These are phyloP conservation scores for Rhodotorula sp. DNA, from an alignment of 1,284 basidiomycete genomes.

Conservation along the genomic window DNA sequence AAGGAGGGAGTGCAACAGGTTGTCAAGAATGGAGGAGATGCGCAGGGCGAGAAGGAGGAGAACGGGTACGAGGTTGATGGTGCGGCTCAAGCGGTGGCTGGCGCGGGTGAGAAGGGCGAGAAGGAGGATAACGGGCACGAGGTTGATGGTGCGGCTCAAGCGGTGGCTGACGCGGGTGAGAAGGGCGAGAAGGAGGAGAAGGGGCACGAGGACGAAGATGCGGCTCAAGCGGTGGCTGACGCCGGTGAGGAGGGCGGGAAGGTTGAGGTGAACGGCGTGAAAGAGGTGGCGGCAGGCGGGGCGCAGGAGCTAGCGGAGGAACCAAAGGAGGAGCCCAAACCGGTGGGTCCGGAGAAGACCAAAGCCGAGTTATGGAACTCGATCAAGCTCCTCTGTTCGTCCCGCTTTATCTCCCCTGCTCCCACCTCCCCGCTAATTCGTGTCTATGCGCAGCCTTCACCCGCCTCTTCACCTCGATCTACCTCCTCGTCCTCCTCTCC, in stretches of 20 bases:
- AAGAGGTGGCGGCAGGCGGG: not conserved
- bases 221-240: no score
- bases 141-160: no score
- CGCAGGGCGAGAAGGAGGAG: not conserved
- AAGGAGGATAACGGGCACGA: not conserved
- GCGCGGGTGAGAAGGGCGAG: no score
- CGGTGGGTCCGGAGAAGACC: constrained; percentile 8
- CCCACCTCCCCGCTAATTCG: not conserved
- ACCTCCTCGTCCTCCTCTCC: constrained; percentile 73
- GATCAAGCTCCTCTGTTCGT: constrained; percentile 70
- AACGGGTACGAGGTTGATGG: not conserved
- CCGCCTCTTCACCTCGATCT: constrained; percentile 76
- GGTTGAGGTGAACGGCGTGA: not conserved
- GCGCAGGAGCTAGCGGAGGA: not conserved
- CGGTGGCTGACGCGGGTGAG: no score
- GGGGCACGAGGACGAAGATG: not conserved
- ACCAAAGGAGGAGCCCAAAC: not conserved
- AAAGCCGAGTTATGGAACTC: constrained; percentile 75
- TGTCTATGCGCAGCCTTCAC: constrained; percentile 62
- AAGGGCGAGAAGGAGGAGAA: not conserved
- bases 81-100: no score
- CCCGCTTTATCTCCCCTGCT: not conserved
- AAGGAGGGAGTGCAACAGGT: not conserved
- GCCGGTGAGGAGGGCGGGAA: not conserved
- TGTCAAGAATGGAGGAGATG: no score